These are phyloP conservation scores for Domatiomyces catenatus DNA, from an alignment of 2,329 filamentous ascomycete species.

Conservation along the genomic window DNA sequence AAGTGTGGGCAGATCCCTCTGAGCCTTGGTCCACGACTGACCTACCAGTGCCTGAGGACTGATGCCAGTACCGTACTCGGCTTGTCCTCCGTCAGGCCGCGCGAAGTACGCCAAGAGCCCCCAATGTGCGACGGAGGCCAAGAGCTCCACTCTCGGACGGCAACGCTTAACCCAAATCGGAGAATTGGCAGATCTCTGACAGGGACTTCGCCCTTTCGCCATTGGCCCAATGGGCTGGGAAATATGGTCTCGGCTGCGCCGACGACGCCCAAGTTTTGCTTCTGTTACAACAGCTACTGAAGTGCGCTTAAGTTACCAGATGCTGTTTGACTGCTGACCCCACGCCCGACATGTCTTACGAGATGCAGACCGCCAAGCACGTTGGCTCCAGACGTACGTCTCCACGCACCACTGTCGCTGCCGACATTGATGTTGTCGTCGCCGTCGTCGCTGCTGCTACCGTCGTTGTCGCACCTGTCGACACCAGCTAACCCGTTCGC, in stretches of 20 bases:
- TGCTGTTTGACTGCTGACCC: too few relatives aligned
- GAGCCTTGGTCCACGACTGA: too few relatives aligned
- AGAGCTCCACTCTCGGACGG: background rate
- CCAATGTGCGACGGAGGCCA: background rate
- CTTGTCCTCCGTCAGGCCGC: background rate
- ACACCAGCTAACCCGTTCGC: background rate
- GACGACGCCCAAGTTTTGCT: background rate
- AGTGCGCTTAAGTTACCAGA: background rate
- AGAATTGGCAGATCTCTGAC: background rate
- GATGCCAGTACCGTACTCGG: too few relatives aligned
- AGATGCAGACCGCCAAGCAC: slow-evolving; percentile 28
- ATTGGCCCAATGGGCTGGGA: background rate
- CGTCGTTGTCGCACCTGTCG: background rate
- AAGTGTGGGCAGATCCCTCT: too few relatives aligned
- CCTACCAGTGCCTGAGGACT: too few relatives aligned
- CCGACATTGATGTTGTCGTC: background rate
- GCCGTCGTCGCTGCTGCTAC: background rate
- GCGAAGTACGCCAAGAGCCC: background rate
- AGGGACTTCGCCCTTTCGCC: background rate
- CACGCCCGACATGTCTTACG: slow-evolving; percentile 23
- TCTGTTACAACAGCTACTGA: background rate
- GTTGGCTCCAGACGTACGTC: slow-evolving; percentile 15
- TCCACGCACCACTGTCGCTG: background rate
- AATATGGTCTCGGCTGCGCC: background rate
- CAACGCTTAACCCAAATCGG: background rate